Evolutionary conservation across 352 stramenopile species (phyloP).

Genomic region (Nothophytophthora sp.): DNA sequence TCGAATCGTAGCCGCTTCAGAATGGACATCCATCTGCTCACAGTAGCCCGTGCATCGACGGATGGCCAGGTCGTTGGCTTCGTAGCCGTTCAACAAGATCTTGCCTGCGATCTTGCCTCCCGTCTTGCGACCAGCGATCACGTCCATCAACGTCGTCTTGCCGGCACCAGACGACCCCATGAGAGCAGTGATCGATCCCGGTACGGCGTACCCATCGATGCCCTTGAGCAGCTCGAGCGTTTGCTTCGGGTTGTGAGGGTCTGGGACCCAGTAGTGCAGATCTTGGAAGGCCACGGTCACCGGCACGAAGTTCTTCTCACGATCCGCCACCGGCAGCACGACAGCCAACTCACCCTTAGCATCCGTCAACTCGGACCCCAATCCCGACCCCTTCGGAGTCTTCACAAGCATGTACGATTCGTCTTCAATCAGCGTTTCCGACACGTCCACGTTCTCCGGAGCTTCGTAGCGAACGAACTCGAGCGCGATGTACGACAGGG

Average conservation of each 20-base stretch:
- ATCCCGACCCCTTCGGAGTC: constrained; percentile 15
- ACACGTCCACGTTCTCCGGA: constrained; percentile 30
- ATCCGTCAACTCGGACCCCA: neutral
- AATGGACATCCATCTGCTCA: constrained; percentile 16
- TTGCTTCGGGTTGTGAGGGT: constrained; percentile 23
- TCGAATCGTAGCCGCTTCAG: constrained; percentile 20
- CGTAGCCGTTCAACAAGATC: constrained; percentile 84
- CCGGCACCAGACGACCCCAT: constrained; percentile 49
- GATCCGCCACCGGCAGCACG: constrained; percentile 4
- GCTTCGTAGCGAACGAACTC: constrained; percentile 28
- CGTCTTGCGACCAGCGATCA: constrained; percentile 90
- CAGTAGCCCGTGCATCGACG: constrained; percentile 19
- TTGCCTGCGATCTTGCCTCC: constrained; percentile 73
- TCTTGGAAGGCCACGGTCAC: constrained; percentile 39
- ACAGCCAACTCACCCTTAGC: constrained; percentile 4
- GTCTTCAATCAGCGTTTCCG: constrained; percentile 10
- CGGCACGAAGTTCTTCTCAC: constrained; percentile 27
- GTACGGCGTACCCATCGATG: constrained; percentile 33
- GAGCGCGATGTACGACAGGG: constrained; percentile 29
- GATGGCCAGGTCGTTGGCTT: constrained; percentile 25
- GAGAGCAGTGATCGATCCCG: constrained; percentile 44
- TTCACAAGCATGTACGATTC: constrained; percentile 14
- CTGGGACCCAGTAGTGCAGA: constrained; percentile 22
- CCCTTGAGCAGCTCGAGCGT: constrained; percentile 34
- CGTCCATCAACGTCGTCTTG: constrained; percentile 73